Percentiles rank a stretch among this genome's conserved stretches.
Evolutionary conservation across 306 rosid genomes (phyloP).

Genomic region (Prunus davidiana): DNA sequence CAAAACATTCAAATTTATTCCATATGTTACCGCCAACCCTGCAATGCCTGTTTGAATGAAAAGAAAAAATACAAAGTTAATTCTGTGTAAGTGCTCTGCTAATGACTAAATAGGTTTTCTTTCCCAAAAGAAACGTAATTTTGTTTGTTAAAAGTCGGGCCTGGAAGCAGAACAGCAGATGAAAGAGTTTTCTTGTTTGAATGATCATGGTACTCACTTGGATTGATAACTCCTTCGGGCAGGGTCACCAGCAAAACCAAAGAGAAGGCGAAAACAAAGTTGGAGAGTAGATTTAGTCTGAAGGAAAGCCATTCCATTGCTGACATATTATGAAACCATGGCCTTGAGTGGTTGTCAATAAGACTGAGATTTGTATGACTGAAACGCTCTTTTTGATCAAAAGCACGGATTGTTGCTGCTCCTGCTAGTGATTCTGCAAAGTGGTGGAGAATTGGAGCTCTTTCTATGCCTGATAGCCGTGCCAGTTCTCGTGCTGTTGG

Average conservation of each 20-base stretch:
- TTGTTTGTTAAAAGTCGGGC: too few relatives aligned
- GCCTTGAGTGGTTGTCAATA: slow-evolving; percentile 73
- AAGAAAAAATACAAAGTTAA: background rate
- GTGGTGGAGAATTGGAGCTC: slow-evolving; percentile 91
- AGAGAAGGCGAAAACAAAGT: slow-evolving; percentile 89
- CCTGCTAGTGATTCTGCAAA: slow-evolving; percentile 90
- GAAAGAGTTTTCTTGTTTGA: background rate
- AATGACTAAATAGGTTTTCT: background rate
- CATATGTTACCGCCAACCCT: slow-evolving; percentile 94
- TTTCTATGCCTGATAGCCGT: slow-evolving; percentile 73
- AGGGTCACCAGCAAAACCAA: slow-evolving; percentile 75
- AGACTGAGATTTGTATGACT: slow-evolving; percentile 54
- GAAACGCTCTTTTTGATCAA: slow-evolving; percentile 81
- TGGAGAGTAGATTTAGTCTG: slow-evolving; percentile 82
- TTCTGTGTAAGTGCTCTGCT: too few relatives aligned
- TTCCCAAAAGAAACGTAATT: background rate
- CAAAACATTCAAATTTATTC: slow-evolving; percentile 80
- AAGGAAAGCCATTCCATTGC: slow-evolving; percentile 98
- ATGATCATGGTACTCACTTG: slow-evolving; percentile 58
- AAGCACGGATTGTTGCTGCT: slow-evolving; percentile 86
- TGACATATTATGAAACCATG: slow-evolving; percentile 91
- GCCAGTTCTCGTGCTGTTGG: slow-evolving; percentile 97
- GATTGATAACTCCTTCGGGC: slow-evolving; percentile 86
- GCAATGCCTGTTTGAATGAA: slow-evolving; percentile 65
- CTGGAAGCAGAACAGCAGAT: background rate